phyloP scores from a whole-genome alignment of 2,329 filamentous ascomycete species.

The Colletotrichum chlorophyti region DNA sequence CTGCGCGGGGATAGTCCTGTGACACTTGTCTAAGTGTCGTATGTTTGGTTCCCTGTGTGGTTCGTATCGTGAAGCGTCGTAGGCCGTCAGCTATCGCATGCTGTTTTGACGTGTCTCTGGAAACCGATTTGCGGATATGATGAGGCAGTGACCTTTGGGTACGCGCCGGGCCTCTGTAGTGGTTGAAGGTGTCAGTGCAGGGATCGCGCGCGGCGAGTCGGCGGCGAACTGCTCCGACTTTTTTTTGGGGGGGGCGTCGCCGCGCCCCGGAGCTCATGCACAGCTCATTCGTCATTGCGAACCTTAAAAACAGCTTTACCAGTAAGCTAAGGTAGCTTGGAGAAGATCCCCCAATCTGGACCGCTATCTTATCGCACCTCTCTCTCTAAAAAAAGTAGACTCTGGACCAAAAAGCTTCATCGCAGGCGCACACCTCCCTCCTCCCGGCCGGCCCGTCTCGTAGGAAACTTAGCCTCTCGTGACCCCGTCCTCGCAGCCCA shows the following conservation, averaged over 20 bases:
- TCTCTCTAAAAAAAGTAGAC: not conserved
- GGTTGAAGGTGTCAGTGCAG: slow-evolving; percentile 1
- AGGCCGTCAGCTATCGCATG: no score
- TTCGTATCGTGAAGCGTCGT: not conserved
- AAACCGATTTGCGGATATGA: no score
- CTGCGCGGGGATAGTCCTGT: not conserved
- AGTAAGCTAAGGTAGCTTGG: no score
- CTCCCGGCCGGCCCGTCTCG: not conserved
- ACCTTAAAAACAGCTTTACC: no score
- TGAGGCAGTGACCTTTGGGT: no score
- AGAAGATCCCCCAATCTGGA: no score
- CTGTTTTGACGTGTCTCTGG: no score
- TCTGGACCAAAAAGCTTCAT: slow-evolving; percentile 9
- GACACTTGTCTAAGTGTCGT: not conserved
- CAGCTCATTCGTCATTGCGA: not conserved
- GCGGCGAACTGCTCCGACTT: slow-evolving; percentile 10
- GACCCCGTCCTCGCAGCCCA: not conserved
- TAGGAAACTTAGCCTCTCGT: not conserved
- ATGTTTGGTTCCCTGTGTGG: not conserved
- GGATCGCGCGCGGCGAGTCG: slow-evolving; percentile 14
- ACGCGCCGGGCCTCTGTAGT: not conserved
- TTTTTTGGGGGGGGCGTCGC: not conserved
- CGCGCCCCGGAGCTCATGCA: not conserved
- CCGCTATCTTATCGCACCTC: slow-evolving; percentile 20
- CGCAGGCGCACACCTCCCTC: not conserved